phyloP scores from a whole-genome alignment of 495 filamentous ascomycete species.

The Tuber magnatum region DNA sequence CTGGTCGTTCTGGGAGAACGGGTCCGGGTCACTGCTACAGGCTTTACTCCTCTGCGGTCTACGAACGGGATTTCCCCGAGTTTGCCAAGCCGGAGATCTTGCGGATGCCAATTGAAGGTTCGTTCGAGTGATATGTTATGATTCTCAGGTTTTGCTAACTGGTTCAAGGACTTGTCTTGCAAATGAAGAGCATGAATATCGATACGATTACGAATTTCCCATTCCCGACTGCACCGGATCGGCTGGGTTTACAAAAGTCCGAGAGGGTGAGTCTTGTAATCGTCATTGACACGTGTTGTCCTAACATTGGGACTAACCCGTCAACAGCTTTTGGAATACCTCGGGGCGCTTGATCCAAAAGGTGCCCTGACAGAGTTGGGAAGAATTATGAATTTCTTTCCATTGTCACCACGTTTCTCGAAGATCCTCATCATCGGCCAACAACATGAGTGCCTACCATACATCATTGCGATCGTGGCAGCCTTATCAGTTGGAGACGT shows the following conservation, averaged over 20 bases:
- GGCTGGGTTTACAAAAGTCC: constrained; percentile 69
- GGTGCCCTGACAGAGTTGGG: constrained; percentile 49
- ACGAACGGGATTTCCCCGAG: constrained; percentile 80
- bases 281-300: constrained; percentile 37
- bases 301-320: constrained; percentile 8
- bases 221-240: constrained; percentile 89
- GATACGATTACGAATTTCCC: constrained; percentile 90
- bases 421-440: constrained; percentile 85
- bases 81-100: constrained; percentile 84
- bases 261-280: constrained; percentile 76
- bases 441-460: constrained; percentile 71
- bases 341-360: constrained; percentile 44
- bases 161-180: constrained; percentile 63
- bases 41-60: constrained; percentile 88
- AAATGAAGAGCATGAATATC: constrained; percentile 91
- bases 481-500: constrained; percentile 80
- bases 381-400: constrained; percentile 74
- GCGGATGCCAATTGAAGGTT: constrained; percentile 79
- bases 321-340: constrained; percentile 38
- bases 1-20: constrained; percentile 90
- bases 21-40: constrained; percentile 94
- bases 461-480: constrained; percentile 82
- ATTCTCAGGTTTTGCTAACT: constrained; percentile 7
- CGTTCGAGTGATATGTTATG: constrained; percentile 20
- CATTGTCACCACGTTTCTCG: constrained; percentile 80